phyloP scores from a whole-genome alignment of 1,284 basidiomycete species.

The Pascua sp. region DNA sequence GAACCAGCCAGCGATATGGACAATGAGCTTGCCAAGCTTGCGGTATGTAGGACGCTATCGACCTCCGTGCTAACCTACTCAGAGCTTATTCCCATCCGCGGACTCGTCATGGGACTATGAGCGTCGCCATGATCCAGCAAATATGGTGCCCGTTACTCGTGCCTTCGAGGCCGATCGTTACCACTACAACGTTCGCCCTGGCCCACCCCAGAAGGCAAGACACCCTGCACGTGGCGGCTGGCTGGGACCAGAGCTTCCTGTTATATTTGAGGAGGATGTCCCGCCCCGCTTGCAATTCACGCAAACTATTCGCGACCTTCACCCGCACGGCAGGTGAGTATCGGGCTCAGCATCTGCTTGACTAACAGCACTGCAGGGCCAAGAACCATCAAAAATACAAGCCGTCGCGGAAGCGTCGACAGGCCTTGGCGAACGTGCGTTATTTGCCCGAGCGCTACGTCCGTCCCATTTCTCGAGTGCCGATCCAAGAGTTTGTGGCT shows the following conservation, averaged over 20 bases:
- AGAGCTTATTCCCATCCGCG: background rate
- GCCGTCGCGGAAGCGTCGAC: background rate
- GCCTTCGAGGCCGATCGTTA: background rate
- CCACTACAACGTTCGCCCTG: background rate
- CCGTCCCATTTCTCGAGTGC: background rate
- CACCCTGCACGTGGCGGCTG: background rate
- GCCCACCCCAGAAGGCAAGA: background rate
- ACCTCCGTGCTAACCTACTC: background rate
- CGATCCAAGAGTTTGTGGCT: background rate
- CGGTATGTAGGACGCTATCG: too few relatives aligned
- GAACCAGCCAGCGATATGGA: too few relatives aligned
- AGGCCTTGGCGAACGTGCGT: background rate
- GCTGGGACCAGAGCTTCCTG: background rate
- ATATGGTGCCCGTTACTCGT: background rate
- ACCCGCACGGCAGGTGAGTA: background rate
- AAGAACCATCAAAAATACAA: background rate
- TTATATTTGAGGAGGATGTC: background rate
- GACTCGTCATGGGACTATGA: background rate
- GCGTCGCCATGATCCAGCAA: background rate
- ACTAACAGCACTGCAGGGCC: background rate
- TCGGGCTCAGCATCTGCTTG: background rate
- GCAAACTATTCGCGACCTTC: background rate
- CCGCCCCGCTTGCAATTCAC: background rate
- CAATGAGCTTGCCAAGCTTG: too few relatives aligned
- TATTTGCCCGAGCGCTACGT: background rate